Evolutionary conservation across 176 grass and related monocot species (phyloP).

Genomic region (Eleusine indica): DNA sequence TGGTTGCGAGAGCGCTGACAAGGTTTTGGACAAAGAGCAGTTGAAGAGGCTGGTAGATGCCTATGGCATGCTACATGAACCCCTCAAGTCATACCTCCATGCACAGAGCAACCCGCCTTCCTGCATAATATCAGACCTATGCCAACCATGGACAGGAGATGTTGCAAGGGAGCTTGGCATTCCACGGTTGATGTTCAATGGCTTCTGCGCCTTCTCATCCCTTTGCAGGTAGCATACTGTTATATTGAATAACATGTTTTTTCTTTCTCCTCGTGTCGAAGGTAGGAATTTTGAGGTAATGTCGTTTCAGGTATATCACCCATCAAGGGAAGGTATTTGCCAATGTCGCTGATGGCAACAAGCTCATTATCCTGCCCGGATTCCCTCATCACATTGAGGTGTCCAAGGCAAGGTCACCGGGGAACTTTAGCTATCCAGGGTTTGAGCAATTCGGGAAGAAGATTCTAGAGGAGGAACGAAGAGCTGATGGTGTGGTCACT

Average conservation of each 20-base stretch:
- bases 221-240: conserved; percentile 34
- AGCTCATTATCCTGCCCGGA: conserved; percentile 16
- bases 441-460: conserved; percentile 25
- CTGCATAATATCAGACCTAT: conserved; percentile 49
- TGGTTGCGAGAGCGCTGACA: conserved; percentile 45
- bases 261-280: not conserved
- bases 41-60: conserved; percentile 33
- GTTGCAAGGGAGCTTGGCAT: conserved; percentile 63
- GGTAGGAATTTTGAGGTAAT: not conserved
- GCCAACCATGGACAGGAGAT: conserved; percentile 47
- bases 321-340: conserved; percentile 23
- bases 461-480: conserved; percentile 25
- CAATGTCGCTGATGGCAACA: conserved; percentile 18
- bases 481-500: conserved; percentile 26
- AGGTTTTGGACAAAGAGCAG: conserved; percentile 21
- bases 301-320: conserved; percentile 18
- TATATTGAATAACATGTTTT: not conserved
- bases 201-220: conserved; percentile 45
- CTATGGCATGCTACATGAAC: conserved; percentile 22
- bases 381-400: conserved; percentile 34
- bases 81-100: conserved; percentile 33
- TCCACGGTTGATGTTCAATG: conserved; percentile 55
- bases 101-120: conserved; percentile 22
- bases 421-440: conserved; percentile 16
- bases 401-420: conserved; percentile 12